Evolutionary conservation across 2,329 filamentous ascomycete genomes (phyloP), one percentile per base, ranked within the genome.

Genomic region (Magnaporthiopsis rhizophila): DNA sequence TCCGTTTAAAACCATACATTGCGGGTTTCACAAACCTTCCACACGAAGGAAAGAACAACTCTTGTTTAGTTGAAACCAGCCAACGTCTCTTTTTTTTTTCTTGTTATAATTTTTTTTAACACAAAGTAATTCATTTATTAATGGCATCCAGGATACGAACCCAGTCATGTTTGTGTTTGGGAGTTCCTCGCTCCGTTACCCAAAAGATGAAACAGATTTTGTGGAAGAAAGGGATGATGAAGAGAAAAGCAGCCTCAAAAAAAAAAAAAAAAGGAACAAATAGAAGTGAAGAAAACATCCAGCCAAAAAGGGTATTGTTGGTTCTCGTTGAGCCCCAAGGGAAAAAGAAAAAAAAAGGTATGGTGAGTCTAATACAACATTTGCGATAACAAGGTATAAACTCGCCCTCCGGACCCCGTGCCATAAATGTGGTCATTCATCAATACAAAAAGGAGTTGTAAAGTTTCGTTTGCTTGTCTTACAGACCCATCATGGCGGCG

Each of bases 141-240:
- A 72, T 71, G 69, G 71, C 75, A 77, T 74, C 73, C 74, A 76
- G 72, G 45, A 80, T 81, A 81, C 79, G 78, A 81, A 73, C 80
- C 45, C 80, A 82, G 80, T 79, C 79, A 80, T 80, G 77, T 75
- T 75, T n/a, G 18, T 53, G 71, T 72, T 36, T 32, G 38, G 45
- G 45, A 53, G 57, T 26, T 69, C 73, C 72, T 73, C 72, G 45
- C 45, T n/a, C 45, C 71, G 72, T 72, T 69, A 72, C 70, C 34
- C 60, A 57, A 50, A 63, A 61, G 56, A 28, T 28, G 56, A 32
- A 58, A 62, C 61, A 65, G 66, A 6, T 66, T 66, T 62, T 58
- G 28, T 15, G 57, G 57, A 63, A 58, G 53, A 61, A 56, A 65
- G 65, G 66, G 69, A 11, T 1, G 28, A 30, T 30, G 34, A 36